Evolutionary conservation across 106 monocot species (phyloP), one percentile per base, ranked within the genome.

Genomic region (Acorus gramineus): DNA sequence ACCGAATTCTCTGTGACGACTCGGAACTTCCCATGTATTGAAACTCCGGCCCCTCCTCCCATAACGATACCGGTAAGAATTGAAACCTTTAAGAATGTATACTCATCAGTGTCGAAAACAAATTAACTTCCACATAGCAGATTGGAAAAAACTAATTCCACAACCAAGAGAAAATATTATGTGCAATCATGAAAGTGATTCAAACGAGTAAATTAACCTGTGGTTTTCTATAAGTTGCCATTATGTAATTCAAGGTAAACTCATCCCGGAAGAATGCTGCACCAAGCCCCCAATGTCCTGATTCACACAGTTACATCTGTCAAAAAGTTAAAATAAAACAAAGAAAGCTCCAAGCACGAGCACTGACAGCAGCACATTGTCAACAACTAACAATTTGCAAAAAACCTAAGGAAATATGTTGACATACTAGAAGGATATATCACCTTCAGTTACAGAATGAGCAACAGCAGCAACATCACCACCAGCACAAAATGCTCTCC

Each of bases 401-500:
- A 28, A 28, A 28, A 28, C 28, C 28, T 28, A 28, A 28, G 28
- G 28, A 62, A 44, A 62, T 62, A 43, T 62, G 50, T 3, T 2
- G 12, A 63, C 14, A 62, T 54, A 8, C 7, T 45, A 53, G 6
- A 65, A 12, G 28, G 28, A 10, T 55, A 65, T 48, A n/a, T 14
- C 77, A 90, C 95, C 90, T 71, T 84, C 52, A 58, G 43, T 66
- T 49, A 85, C 59, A 63, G 81, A 70, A 67, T 72, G 73, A 13
- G 46, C 76, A 3, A 96, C 81, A 69, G 85, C 85, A 64, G 85
- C 62, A 70, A 91, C 91, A 79, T 98, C 96, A 68, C 96, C 96
- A 74, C 96, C 96, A 59, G 96, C 96, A 81, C 87, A 98, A 81
- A 98, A 98, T 73, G 96, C 96, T 71, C 88, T 85, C 72, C 96